Evolutionary conservation across 768 basidiomycete species (phyloP).

Genomic region (Dictyophora rubrovolvata): DNA sequence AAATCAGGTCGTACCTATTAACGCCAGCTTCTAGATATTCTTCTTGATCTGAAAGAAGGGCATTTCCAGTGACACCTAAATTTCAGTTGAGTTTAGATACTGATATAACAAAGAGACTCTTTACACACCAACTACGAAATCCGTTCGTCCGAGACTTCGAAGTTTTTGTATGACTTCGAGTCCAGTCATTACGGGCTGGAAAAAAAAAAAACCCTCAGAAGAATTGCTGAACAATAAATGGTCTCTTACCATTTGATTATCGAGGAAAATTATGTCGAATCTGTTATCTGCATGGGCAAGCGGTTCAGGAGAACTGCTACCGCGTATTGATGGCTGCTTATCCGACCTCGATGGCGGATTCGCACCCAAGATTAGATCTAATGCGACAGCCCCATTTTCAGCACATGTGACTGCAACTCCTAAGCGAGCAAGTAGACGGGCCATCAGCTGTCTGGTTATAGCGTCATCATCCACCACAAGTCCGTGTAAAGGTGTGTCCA

Average conservation of each 20-base stretch:
- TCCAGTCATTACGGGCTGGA: conserved; percentile 57
- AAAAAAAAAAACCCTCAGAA: neutral
- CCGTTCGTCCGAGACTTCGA: conserved; percentile 50
- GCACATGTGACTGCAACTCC: conserved; percentile 73
- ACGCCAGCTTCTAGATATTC: conserved; percentile 70
- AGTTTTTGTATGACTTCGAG: conserved; percentile 56
- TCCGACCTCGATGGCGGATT: neutral
- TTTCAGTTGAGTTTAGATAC: conserved; percentile 33
- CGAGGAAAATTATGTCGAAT: conserved; percentile 43
- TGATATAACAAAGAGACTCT: neutral
- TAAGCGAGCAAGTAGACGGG: conserved; percentile 62
- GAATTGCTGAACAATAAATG: neutral
- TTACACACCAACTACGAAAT: conserved; percentile 72
- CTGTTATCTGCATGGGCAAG: neutral
- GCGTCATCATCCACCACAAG: conserved; percentile 80
- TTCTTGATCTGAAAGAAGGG: conserved; percentile 49
- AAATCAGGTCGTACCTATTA: conserved; percentile 44
- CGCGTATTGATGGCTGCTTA: conserved; percentile 15
- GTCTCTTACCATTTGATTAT: conserved; percentile 58
- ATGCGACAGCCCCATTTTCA: conserved; percentile 72
- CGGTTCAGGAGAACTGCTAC: neutral
- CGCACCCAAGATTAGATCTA: conserved; percentile 55
- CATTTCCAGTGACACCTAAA: conserved; percentile 26
- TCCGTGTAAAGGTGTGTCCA: conserved; percentile 49
- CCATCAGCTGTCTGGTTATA: conserved; percentile 74